Conservation (phyloP, 2,329 filamentous ascomycete genomes). For the Scorias spongiosa region DNA sequence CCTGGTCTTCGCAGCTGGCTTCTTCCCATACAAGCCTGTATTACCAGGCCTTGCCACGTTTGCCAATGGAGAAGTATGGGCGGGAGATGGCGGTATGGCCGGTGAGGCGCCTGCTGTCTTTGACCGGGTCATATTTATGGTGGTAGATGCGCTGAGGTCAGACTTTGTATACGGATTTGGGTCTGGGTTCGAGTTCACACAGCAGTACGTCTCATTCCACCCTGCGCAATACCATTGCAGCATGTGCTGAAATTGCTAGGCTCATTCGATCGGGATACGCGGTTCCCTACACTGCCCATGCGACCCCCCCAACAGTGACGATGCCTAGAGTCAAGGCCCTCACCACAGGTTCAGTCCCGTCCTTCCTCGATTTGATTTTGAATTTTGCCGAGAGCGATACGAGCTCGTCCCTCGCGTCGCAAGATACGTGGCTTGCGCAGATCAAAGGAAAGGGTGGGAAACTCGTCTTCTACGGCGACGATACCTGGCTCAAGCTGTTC, state of each 20-base stretch:
- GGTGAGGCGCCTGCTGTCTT: slow-evolving; percentile 46
- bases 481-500: slow-evolving; percentile 96
- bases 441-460: slow-evolving; percentile 65
- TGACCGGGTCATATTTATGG: slow-evolving; percentile 89
- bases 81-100: slow-evolving; percentile 1
- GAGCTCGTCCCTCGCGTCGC: slow-evolving; percentile 67
- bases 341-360: slow-evolving; percentile 94
- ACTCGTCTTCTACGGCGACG: slow-evolving; percentile 89
- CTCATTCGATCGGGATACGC: slow-evolving; percentile 72
- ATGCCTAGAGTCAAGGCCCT: slow-evolving; percentile 97
- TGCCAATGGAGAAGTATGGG: slow-evolving; percentile 9
- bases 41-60: slow-evolving; percentile 60
- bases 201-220: slow-evolving; percentile 44
- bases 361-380: slow-evolving; percentile 89
- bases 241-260: slow-evolving; percentile 29
- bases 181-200: slow-evolving; percentile 77
- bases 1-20: slow-evolving; percentile 65
- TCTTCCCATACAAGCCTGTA: slow-evolving; percentile 96
- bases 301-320: slow-evolving; percentile 90
- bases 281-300: slow-evolving; percentile 87
- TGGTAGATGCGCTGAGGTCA: slow-evolving; percentile 86
- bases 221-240: background rate
- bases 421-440: slow-evolving; percentile 95
- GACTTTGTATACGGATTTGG: slow-evolving; percentile 78
- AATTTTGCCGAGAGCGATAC: slow-evolving; percentile 94